phyloP scores from a whole-genome alignment of 176 grass and related monocot species.

The Bonia amplexicaulis region DNA sequence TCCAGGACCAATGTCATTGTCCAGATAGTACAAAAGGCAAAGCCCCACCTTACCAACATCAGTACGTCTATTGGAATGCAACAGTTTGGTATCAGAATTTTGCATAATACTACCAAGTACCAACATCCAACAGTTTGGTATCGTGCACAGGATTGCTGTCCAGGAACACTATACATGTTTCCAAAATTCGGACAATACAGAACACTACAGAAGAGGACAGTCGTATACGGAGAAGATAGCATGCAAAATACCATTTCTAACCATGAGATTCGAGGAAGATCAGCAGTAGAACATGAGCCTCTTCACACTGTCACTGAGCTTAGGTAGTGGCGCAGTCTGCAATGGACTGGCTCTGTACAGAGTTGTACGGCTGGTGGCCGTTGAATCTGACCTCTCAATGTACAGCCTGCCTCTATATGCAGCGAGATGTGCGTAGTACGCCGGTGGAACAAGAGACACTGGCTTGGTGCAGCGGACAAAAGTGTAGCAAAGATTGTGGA shows the following conservation, averaged over 20 bases:
- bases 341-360: conserved; percentile 48
- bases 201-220: neutral
- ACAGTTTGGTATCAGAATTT: conserved; percentile 9
- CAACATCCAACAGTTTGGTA: neutral
- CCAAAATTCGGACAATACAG: conserved; percentile 28
- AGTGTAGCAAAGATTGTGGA: conserved; percentile 87
- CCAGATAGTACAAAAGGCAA: neutral
- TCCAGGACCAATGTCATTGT: neutral
- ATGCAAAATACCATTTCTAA: neutral
- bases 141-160: conserved; percentile 7
- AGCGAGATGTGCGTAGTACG: conserved; percentile 83
- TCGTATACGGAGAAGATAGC: neutral
- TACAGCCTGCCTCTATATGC: conserved; percentile 90
- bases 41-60: neutral
- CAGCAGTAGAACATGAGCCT: conserved; percentile 98
- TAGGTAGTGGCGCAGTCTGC: conserved; percentile 66
- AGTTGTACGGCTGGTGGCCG: conserved; percentile 26
- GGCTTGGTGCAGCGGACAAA: conserved; percentile 84
- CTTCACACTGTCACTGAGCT: conserved; percentile 79
- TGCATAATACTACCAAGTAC: conserved; percentile 21
- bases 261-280: neutral
- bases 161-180: conserved; percentile 36
- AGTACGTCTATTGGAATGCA: neutral
- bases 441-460: conserved; percentile 82
- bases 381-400: conserved; percentile 69